These are phyloP conservation scores for Pseudogymnoascus pannorum DNA, from an alignment of 2,329 filamentous ascomycete species.

Conservation along the genomic window DNA sequence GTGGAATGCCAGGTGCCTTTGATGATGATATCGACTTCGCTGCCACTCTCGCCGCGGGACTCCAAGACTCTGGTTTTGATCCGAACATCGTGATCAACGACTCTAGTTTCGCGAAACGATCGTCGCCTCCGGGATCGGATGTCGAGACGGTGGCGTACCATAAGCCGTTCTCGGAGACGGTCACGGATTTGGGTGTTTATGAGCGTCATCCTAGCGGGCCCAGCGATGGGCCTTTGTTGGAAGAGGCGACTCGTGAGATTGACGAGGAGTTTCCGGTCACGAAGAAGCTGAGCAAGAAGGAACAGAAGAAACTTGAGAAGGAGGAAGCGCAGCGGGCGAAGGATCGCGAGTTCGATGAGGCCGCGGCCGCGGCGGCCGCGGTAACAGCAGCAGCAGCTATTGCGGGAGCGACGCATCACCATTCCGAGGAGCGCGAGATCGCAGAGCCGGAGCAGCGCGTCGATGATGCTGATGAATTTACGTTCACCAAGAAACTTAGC, in stretches of 20 bases:
- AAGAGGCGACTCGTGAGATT: conserved; percentile 27
- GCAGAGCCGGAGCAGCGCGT: background rate
- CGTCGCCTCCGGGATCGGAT: conserved; percentile 55
- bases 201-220: conserved; percentile 14
- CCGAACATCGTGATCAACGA: conserved; percentile 63
- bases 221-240: conserved; percentile 25
- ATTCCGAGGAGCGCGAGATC: conserved; percentile 1
- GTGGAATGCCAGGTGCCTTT: conserved; percentile 56
- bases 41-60: conserved; percentile 60
- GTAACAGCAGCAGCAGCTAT: background rate
- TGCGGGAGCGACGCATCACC: background rate
- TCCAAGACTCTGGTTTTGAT: conserved; percentile 63
- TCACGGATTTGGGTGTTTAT: conserved; percentile 33
- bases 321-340: conserved; percentile 25
- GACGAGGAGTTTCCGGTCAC: conserved; percentile 23
- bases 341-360: conserved; percentile 19
- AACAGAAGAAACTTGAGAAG: conserved; percentile 40
- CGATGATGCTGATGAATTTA: conserved; percentile 16
- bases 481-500: conserved; percentile 24
- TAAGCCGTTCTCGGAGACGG: conserved; percentile 42
- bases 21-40: conserved; percentile 62
- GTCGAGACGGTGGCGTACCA: conserved; percentile 39
- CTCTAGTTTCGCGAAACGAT: conserved; percentile 53
- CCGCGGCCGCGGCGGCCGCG: conserved; percentile 4
- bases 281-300: conserved; percentile 32